These are phyloP conservation scores for Rhododendron mucronatum DNA, from an alignment of 148 eudicot species.

Conservation along the genomic window DNA sequence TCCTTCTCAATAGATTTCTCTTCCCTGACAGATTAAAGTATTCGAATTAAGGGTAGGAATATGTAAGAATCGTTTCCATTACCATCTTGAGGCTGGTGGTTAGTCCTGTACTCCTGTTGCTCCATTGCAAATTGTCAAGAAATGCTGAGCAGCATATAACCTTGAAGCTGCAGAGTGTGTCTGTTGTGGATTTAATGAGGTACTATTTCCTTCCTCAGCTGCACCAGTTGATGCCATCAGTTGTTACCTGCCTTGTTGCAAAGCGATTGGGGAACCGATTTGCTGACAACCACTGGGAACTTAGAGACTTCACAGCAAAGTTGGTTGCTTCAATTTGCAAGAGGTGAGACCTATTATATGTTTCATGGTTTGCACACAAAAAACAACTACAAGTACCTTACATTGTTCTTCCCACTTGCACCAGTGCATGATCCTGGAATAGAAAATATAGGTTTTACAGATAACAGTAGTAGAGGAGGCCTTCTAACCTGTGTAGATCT, in stretches of 20 bases:
- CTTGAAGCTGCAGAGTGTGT: background rate
- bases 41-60: too few species aligned
- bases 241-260: slow-evolving; percentile 71
- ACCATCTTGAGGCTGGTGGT: background rate
- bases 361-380: too few species aligned
- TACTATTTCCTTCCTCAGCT: slow-evolving; percentile 35
- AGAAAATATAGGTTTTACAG: too few species aligned
- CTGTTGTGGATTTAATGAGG: background rate
- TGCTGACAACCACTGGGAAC: slow-evolving; percentile 76
- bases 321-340: slow-evolving; percentile 73
- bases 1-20: background rate
- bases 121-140: background rate
- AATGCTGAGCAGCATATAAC: background rate
- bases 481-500: too few species aligned
- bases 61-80: background rate
- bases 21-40: background rate
- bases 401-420: too few species aligned
- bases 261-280: slow-evolving; percentile 62
- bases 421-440: too few species aligned
- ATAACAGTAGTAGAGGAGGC: too few species aligned
- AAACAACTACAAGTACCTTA: too few species aligned
- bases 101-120: background rate
- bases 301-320: slow-evolving; percentile 69
- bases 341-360: slow-evolving; percentile 30
- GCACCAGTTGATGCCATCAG: slow-evolving; percentile 78